These are phyloP conservation scores for Auricularia cornea DNA, from an alignment of 768 basidiomycete genomes.

Conservation along the genomic window DNA sequence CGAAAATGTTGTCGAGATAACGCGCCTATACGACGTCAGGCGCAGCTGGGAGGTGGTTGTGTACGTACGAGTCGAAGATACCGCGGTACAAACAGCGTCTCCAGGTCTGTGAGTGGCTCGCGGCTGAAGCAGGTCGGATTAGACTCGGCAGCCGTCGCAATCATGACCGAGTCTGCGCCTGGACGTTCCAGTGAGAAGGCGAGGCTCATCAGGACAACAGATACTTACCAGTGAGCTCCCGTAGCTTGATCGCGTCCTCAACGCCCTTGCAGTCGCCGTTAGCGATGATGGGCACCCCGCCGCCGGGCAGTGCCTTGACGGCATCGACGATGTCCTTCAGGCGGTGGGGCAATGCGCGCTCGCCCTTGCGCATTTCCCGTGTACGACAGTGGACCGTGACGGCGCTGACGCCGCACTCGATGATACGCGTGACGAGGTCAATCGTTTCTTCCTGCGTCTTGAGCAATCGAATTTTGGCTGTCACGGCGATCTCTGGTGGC, in stretches of 20 bases:
- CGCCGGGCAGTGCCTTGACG: constrained; percentile 56
- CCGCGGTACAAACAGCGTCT: constrained; percentile 56
- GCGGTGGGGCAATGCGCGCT: constrained; percentile 69
- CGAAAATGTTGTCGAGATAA: constrained; percentile 73
- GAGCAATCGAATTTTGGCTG: constrained; percentile 87
- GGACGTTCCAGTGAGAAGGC: background rate
- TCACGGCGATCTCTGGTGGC: constrained; percentile 75
- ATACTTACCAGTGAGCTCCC: constrained; percentile 42
- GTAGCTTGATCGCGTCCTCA: constrained; percentile 70
- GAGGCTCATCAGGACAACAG: constrained; percentile 34
- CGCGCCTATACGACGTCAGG: constrained; percentile 38
- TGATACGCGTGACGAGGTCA: constrained; percentile 79
- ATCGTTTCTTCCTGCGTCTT: constrained; percentile 83
- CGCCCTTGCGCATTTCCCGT: constrained; percentile 77
- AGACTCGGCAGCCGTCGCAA: constrained; percentile 88
- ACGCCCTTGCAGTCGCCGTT: constrained; percentile 87
- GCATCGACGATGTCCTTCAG: constrained; percentile 81
- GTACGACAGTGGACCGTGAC: constrained; percentile 96
- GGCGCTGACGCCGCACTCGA: constrained; percentile 78
- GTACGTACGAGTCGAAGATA: constrained; percentile 60
- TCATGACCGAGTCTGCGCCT: constrained; percentile 91
- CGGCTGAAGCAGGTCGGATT: constrained; percentile 85
- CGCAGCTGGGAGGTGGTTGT: constrained; percentile 8
- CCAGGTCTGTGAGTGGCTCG: constrained; percentile 58
- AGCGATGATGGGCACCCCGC: constrained; percentile 79